Evolutionary conservation across 2,329 filamentous ascomycete species (phyloP).

Genomic region (Paecilomyces variotii): DNA sequence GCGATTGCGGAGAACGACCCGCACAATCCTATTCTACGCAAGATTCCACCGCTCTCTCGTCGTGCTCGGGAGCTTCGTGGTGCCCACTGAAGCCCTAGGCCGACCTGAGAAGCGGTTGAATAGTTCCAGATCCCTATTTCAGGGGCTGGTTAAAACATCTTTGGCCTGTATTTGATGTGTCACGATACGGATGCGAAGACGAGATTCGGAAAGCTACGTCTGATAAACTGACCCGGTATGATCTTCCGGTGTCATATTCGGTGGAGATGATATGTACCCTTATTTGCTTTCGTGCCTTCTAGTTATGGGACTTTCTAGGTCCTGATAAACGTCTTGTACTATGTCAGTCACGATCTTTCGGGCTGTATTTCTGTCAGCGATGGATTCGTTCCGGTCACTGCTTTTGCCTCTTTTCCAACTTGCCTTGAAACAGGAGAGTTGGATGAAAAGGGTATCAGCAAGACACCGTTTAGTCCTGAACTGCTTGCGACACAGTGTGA

Average conservation of each 20-base stretch:
- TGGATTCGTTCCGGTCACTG: background rate
- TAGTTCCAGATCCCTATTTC: background rate
- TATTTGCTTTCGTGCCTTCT: background rate
- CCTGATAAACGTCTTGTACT: background rate
- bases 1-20: constrained; percentile 45
- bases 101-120: background rate
- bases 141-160: background rate
- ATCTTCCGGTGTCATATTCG: background rate
- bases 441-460: background rate
- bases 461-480: background rate
- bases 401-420: background rate
- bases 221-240: background rate
- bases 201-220: background rate
- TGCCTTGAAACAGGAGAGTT: background rate
- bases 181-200: background rate
- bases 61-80: constrained; percentile 31
- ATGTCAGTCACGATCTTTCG: background rate
- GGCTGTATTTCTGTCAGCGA: background rate
- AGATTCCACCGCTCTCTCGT: constrained; percentile 41
- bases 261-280: background rate
- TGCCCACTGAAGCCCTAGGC: background rate
- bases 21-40: constrained; percentile 44
- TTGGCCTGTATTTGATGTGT: background rate
- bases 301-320: background rate
- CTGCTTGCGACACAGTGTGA: background rate